phyloP scores from a whole-genome alignment of 225 moss, liverwort and hornwort genomes.

The Lunularia cruciata region DNA sequence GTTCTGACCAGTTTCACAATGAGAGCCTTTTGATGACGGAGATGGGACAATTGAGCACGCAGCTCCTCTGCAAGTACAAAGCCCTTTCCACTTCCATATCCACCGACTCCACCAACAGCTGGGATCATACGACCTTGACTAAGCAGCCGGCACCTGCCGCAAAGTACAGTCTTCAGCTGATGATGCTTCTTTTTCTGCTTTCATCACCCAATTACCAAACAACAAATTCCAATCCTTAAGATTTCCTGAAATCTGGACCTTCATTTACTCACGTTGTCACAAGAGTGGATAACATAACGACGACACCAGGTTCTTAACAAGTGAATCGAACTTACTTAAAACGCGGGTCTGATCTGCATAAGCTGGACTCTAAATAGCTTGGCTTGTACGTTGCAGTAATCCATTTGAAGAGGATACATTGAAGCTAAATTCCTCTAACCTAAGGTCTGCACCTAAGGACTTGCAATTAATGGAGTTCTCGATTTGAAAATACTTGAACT shows the following conservation, averaged over 20 bases:
- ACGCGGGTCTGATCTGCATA: no score
- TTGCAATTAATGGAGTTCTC: no score
- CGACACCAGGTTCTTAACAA: no score
- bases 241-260: not conserved
- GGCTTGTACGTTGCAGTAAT: no score
- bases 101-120: constrained; percentile 93
- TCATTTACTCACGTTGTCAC: not conserved
- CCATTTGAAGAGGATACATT: no score
- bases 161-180: constrained; percentile 91
- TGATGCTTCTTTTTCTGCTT: constrained; percentile 96
- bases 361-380: no score
- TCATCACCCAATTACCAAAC: constrained; percentile 17
- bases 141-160: constrained; percentile 95
- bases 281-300: no score
- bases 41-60: constrained; percentile 83
- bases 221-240: constrained; percentile 17
- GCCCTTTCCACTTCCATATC: constrained; percentile 84
- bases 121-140: constrained; percentile 99
- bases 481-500: no score
- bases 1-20: constrained; percentile 80
- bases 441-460: no score
- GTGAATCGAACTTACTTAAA: no score
- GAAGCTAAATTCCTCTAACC: no score
- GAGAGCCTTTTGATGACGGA: constrained; percentile 77
- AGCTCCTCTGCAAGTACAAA: constrained; percentile 86